Conservation (phyloP, 306 rosid species). For the Macrotyloma uniflorum region DNA sequence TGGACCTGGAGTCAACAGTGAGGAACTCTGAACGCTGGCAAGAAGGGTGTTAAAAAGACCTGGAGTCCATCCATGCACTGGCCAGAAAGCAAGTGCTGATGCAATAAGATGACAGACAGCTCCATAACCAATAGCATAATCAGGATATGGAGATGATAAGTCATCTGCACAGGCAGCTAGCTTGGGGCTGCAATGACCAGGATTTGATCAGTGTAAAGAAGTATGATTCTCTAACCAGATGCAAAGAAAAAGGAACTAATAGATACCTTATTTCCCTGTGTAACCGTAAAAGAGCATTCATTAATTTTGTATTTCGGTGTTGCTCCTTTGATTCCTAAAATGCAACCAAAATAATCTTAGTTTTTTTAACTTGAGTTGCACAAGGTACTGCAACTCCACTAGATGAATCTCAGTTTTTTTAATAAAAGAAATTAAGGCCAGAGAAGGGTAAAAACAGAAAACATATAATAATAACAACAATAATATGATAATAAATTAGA, state of each 20-base stretch:
- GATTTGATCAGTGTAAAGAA: conserved; percentile 43
- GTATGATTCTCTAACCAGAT: conserved; percentile 18
- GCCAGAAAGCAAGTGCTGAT: conserved; percentile 95
- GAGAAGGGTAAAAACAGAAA: not conserved
- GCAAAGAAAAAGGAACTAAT: conserved; percentile 34
- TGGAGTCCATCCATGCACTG: conserved; percentile 94
- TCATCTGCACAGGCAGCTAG: conserved; percentile 90
- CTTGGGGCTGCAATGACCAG: conserved; percentile 76
- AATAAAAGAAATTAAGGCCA: not conserved
- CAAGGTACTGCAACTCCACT: not conserved
- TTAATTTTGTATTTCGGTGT: conserved; percentile 87
- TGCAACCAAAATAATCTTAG: conserved; percentile 38
- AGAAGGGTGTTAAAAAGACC: conserved; percentile 89
- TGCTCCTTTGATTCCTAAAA: conserved; percentile 89
- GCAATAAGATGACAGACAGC: conserved; percentile 88
- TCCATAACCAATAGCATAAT: conserved; percentile 90
- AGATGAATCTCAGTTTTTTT: not conserved
- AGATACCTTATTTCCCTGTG: conserved; percentile 93
- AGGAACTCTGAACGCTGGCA: conserved; percentile 73
- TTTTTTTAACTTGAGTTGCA: not conserved
- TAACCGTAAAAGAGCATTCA: conserved; percentile 85
- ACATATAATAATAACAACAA: not conserved
- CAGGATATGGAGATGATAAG: conserved; percentile 78
- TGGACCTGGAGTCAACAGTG: conserved; percentile 85
- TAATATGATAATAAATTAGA: not conserved